Evolutionary conservation across 306 rosid species (phyloP).

Genomic region (Corylus americana): DNA sequence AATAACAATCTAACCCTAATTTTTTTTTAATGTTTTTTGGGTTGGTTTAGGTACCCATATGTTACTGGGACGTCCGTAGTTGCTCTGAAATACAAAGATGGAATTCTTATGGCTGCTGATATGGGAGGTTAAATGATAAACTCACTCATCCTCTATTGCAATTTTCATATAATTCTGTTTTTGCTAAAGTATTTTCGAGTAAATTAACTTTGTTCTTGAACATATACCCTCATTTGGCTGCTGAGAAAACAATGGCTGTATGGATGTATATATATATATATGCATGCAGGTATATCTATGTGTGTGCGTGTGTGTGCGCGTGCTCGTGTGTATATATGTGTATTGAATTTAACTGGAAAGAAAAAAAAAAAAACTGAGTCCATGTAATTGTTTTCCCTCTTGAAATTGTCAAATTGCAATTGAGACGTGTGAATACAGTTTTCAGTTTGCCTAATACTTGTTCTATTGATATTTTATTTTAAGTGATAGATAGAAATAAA

Average conservation of each 20-base stretch:
- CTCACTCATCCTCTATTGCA: not conserved
- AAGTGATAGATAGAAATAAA: not conserved
- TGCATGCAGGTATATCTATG: no score
- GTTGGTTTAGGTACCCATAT: conserved; percentile 67
- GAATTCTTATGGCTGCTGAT: conserved; percentile 89
- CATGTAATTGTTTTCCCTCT: no score
- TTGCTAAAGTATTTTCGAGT: not conserved
- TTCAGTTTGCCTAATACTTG: no score
- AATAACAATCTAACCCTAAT: conserved; percentile 1
- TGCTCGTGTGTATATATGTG: not conserved
- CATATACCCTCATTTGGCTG: not conserved
- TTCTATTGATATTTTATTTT: not conserved
- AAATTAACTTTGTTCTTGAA: not conserved
- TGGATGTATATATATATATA: no score
- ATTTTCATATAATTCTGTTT: not conserved
- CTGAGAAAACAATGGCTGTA: not conserved
- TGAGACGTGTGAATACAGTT: not conserved
- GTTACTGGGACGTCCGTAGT: conserved; percentile 93
- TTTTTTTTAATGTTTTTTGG: not conserved
- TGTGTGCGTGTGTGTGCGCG: no score
- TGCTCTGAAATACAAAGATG: conserved; percentile 93
- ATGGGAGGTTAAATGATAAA: conserved; percentile 73
- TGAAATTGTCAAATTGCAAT: not conserved
- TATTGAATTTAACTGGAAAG: not conserved
- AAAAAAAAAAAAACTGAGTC: not conserved